These are phyloP conservation scores for Spiraea crenata DNA, from an alignment of 331 rosid species.

Conservation along the genomic window DNA sequence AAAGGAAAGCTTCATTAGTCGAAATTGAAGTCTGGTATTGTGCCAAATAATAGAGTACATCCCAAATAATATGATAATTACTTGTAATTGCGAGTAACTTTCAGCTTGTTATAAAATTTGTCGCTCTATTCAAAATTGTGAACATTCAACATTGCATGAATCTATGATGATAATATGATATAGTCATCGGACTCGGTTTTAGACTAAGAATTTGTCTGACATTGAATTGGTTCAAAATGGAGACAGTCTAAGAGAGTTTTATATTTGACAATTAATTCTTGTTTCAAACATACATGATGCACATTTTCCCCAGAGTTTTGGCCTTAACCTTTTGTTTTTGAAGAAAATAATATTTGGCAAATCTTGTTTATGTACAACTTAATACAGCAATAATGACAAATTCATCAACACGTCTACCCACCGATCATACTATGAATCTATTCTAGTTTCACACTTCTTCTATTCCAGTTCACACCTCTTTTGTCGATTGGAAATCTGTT, in stretches of 20 bases:
- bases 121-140: too few species aligned
- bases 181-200: background rate
- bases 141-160: background rate
- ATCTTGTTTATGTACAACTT: background rate
- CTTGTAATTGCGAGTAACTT: too few species aligned
- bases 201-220: background rate
- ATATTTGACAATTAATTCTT: background rate
- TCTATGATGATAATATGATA: background rate
- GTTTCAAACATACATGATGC: background rate
- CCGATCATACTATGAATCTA: too few species aligned
- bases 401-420: background rate
- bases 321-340: background rate
- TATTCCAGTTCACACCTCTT: too few species aligned
- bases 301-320: background rate
- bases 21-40: too few species aligned
- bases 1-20: too few species aligned
- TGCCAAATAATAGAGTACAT: too few species aligned
- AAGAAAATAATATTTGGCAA: background rate
- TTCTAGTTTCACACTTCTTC: too few species aligned
- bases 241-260: conserved; percentile 1
- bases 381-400: background rate
- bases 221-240: conserved; percentile 8
- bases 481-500: too few species aligned
- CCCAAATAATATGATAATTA: too few species aligned
- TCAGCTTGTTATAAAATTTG: too few species aligned